A percentile compares a stretch with the other conserved stretches of the same genome.
These are phyloP conservation scores for Ganoderma meredithae DNA, from an alignment of 1,284 basidiomycete genomes.

Conservation along the genomic window DNA sequence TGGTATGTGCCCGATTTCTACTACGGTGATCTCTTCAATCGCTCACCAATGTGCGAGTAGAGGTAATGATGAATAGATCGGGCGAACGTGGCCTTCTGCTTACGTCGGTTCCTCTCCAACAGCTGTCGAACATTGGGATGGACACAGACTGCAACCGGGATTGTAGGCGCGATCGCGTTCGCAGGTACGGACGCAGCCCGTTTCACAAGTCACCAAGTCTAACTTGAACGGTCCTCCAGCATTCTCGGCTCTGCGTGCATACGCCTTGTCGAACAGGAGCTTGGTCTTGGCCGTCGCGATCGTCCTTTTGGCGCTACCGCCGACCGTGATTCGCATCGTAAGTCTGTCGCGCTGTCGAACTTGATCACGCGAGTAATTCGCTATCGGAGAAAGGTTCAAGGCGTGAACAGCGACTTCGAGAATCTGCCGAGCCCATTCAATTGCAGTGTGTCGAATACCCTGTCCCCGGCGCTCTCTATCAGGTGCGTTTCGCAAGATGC, in stretches of 20 bases:
- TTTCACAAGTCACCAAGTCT: background rate
- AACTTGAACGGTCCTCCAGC: background rate
- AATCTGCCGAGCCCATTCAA: background rate
- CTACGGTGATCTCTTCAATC: background rate
- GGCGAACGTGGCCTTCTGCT: background rate
- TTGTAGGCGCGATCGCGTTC: background rate
- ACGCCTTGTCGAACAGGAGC: background rate
- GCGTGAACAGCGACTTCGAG: background rate
- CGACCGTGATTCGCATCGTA: background rate
- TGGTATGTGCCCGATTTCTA: background rate
- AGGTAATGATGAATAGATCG: background rate
- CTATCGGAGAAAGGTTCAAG: background rate
- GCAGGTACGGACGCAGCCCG: background rate
- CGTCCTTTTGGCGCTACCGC: background rate
- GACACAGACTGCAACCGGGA: background rate
- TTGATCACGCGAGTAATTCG: background rate
- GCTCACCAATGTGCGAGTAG: background rate
- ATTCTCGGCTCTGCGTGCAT: conserved; percentile 2
- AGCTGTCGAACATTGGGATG: background rate
- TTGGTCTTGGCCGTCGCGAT: background rate
- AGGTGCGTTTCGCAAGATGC: background rate
- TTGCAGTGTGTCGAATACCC: background rate
- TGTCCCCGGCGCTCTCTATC: background rate
- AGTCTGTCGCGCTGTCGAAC: background rate
- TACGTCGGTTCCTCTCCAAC: background rate